Evolutionary conservation across 2,329 filamentous ascomycete genomes (phyloP).

Genomic region (Zalaria sp.): DNA sequence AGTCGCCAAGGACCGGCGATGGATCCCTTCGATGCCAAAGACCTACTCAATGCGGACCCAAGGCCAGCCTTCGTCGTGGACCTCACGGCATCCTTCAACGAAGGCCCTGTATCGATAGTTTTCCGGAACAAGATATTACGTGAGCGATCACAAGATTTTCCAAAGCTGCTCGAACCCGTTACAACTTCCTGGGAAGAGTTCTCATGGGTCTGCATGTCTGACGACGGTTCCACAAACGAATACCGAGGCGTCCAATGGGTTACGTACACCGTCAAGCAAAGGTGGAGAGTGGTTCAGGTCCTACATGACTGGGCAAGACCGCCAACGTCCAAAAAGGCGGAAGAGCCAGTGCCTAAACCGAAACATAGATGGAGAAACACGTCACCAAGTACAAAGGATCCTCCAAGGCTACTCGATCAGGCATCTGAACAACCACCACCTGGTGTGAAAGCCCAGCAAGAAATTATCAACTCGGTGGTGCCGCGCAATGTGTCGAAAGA

Average conservation of each 20-base stretch:
- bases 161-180: not conserved
- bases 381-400: not conserved
- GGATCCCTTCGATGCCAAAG: not conserved
- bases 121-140: not conserved
- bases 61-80: not conserved
- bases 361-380: not conserved
- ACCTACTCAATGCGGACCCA: not conserved
- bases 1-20: not conserved
- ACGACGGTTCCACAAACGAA: not conserved
- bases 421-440: not conserved
- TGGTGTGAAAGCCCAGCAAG: not conserved
- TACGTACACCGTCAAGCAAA: not conserved
- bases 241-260: not conserved
- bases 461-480: not conserved
- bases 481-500: not conserved
- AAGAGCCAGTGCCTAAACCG: no score
- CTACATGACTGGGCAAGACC: not conserved
- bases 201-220: not conserved
- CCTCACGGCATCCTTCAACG: not conserved
- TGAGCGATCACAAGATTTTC: not conserved
- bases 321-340: not conserved
- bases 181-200: not conserved
- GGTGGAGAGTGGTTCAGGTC: not conserved
- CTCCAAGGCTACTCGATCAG: not conserved
- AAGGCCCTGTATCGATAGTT: not conserved